Evolutionary conservation across 352 stramenopile genomes (phyloP), one percentile per base, ranked within the genome.

Genomic region (Globisporangium nagaii): DNA sequence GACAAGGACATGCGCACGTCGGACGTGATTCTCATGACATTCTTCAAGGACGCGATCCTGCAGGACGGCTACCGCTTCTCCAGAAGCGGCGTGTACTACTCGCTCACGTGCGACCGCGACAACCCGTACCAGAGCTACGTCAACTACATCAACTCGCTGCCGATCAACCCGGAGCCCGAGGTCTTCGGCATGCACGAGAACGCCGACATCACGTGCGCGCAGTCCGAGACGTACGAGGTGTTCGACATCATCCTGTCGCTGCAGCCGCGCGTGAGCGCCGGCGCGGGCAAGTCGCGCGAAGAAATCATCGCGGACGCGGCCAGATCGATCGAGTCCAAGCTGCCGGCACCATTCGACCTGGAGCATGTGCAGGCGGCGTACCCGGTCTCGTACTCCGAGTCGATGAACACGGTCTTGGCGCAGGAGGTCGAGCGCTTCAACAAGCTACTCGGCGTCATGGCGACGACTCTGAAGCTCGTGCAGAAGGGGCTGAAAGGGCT

Each of bases 101-200:
- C 85, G 41, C 66, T 96, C 28, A 73, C 73, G 9, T 70, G 84
- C 34, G 83, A 97, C 39, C 59, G 68, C 1, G 79, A 90, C 27
- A 68, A 84, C 1, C 71, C 77, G 41, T 76, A 86, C n/a, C 36
- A 73, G 3, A 85, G 76, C 37, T 98, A 98, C 64, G 65, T 98
- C 22, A 71, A 79, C n/a, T 98, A 97, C 67, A 98, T 98, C 52
- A 88, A 98, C 45, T 71, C 71, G 15, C 66, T 98, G 27, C 92
- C 93, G 9, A 73, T 97, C 15, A 97, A 94, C 34, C 85, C 91
- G 2, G 87, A 93, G 53, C 78, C 92, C 0, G 90, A 97, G 54
- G 85, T 97, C 2, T 98, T 98, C 60, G 92, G 92, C 19, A 96
- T 97, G 88, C 92, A 98, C 65, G 85, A 95, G 46, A 98, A 98